A percentile compares a stretch with the other conserved stretches of the same genome.
phyloP scores from a whole-genome alignment of 345 rosid species.

The Ailanthus altissimus region DNA sequence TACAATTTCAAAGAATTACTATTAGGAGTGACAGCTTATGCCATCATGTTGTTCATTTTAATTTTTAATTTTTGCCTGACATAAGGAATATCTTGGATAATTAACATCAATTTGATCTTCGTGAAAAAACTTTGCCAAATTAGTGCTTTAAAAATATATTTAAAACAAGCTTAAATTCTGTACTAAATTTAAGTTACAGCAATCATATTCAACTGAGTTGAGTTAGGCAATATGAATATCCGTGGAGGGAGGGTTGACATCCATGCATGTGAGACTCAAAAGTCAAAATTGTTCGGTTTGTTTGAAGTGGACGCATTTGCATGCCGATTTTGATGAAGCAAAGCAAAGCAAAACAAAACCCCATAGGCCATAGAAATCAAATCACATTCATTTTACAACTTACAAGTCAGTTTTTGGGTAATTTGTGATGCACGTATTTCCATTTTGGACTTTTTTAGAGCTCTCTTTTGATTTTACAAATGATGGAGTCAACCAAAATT shows the following conservation, averaged over 20 bases:
- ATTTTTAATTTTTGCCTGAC: too few relatives aligned
- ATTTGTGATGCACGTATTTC: background rate
- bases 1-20: too few relatives aligned
- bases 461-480: background rate
- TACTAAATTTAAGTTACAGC: too few relatives aligned
- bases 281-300: constrained; percentile 10
- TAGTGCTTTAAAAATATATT: too few relatives aligned
- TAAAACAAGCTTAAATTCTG: too few relatives aligned
- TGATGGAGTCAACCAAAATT: background rate
- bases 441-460: background rate
- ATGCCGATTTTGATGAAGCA: background rate
- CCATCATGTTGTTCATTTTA: too few relatives aligned
- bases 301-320: constrained; percentile 13
- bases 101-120: too few relatives aligned
- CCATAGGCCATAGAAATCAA: background rate
- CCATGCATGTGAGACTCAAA: background rate
- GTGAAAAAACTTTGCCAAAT: too few relatives aligned
- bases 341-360: background rate
- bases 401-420: background rate
- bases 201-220: background rate
- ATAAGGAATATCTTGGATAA: too few relatives aligned
- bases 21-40: too few relatives aligned
- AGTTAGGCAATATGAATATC: background rate
- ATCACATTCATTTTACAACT: background rate
- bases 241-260: background rate